phyloP scores from a whole-genome alignment of 345 rosid genomes.

The Microcos paniculata region DNA sequence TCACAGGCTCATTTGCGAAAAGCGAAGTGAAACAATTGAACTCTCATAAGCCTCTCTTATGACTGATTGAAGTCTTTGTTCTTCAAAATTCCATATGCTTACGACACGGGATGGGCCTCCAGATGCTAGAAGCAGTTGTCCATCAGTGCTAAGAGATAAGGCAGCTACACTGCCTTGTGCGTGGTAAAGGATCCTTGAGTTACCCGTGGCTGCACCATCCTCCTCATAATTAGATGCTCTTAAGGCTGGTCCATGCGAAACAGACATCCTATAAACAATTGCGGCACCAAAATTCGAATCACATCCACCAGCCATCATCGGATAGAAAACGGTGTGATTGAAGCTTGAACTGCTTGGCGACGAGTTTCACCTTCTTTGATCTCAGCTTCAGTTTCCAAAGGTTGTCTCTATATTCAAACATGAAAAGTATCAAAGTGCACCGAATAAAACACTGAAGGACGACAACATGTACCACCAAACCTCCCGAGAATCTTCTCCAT shows the following conservation, averaged over 20 bases:
- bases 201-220: constrained; percentile 39
- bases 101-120: constrained; percentile 95
- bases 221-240: constrained; percentile 87
- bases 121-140: constrained; percentile 91
- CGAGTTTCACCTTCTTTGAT: constrained; percentile 61
- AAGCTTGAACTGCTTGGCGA: constrained; percentile 73
- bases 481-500: constrained; percentile 63
- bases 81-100: constrained; percentile 96
- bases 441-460: constrained; percentile 77
- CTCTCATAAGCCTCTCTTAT: constrained; percentile 92
- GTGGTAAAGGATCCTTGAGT: constrained; percentile 55
- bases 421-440: constrained; percentile 74
- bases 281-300: constrained; percentile 75
- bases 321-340: constrained; percentile 63
- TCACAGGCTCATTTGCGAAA: constrained; percentile 98
- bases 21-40: constrained; percentile 73
- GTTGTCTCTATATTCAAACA: constrained; percentile 72
- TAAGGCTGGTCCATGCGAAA: constrained; percentile 75
- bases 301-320: constrained; percentile 64
- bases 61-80: constrained; percentile 83
- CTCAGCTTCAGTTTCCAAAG: constrained; percentile 67
- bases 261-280: constrained; percentile 56
- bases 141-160: no score
- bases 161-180: constrained; percentile 46
- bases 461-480: constrained; percentile 79